A percentile compares a stretch with the other conserved stretches of the same genome.
phyloP scores from a whole-genome alignment of 1,284 basidiomycete genomes.

The Melampsora larici-populina region DNA sequence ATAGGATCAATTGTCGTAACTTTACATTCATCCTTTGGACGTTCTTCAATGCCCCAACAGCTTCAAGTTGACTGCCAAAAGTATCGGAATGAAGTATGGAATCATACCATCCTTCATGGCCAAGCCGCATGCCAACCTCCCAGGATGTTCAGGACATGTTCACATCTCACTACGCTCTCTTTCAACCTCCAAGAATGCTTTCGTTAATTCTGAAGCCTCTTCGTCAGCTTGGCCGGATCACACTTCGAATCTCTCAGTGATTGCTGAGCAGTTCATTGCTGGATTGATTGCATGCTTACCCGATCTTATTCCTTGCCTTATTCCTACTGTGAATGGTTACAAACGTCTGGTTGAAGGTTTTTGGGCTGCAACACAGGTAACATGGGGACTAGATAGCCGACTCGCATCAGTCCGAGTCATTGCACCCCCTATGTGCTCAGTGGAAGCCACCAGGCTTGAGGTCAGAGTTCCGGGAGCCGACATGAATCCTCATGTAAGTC shows the following conservation, averaged over 20 bases:
- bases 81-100: conserved; percentile 80
- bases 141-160: conserved; percentile 65
- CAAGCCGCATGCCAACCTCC: conserved; percentile 60
- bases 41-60: neutral
- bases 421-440: conserved; percentile 33
- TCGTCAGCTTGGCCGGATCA: conserved; percentile 56
- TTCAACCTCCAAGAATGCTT: conserved; percentile 68
- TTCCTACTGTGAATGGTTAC: conserved; percentile 67
- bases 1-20: neutral
- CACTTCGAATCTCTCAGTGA: conserved; percentile 74
- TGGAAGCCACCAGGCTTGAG: conserved; percentile 38
- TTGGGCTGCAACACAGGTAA: conserved; percentile 39
- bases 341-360: conserved; percentile 86
- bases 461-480: conserved; percentile 38
- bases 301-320: conserved; percentile 60
- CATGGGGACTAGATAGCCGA: conserved; percentile 42
- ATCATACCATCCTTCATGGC: conserved; percentile 97
- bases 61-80: conserved; percentile 90
- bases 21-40: neutral
- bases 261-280: conserved; percentile 87
- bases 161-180: conserved; percentile 78
- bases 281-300: conserved; percentile 82
- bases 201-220: conserved; percentile 61
- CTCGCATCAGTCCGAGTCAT: conserved; percentile 39
- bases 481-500: conserved; percentile 42